A percentile compares a stretch with the other conserved stretches of the same genome.
phyloP scores from a whole-genome alignment of 805 yeast species.

The Zygotorulaspora florentina region DNA sequence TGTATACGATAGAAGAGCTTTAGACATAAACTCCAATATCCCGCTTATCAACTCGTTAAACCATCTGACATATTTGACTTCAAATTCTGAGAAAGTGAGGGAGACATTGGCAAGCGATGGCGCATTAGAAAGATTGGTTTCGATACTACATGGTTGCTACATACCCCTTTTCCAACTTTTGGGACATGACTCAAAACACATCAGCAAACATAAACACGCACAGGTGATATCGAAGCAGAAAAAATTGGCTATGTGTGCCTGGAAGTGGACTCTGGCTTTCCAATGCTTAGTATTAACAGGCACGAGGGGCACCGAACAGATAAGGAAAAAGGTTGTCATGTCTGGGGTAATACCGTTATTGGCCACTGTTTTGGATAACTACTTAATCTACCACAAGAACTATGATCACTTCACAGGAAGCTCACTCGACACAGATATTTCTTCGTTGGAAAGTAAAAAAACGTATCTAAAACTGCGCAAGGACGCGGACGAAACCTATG shows the following conservation, averaged over 20 bases:
- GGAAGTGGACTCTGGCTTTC: constrained; percentile 96
- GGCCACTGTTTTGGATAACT: constrained; percentile 89
- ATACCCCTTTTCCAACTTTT: constrained; percentile 25
- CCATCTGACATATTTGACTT: constrained; percentile 81
- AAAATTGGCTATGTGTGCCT: constrained; percentile 58
- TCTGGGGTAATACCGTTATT: constrained; percentile 90
- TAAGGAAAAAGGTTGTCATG: constrained; percentile 79
- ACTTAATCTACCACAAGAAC: constrained; percentile 42
- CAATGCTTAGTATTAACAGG: constrained; percentile 91
- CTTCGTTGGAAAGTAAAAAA: constrained; percentile 15
- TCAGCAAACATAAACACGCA: constrained; percentile 15
- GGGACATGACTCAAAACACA: constrained; percentile 18
- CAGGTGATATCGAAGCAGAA: constrained; percentile 34
- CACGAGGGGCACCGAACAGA: constrained; percentile 85
- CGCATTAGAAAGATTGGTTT: constrained; percentile 82
- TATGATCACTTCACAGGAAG: constrained; percentile 29
- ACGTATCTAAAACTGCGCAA: constrained; percentile 17
- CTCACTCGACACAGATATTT: constrained; percentile 17
- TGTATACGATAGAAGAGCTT: constrained; percentile 85
- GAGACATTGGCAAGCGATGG: constrained; percentile 89
- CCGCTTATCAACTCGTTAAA: constrained; percentile 90
- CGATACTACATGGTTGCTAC: constrained; percentile 78
- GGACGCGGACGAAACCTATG: constrained; percentile 19
- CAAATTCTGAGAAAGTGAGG: constrained; percentile 82
- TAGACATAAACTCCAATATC: constrained; percentile 83